Evolutionary conservation across 1,284 basidiomycete genomes (phyloP).

Genomic region (Gymnopus androsaceus): DNA sequence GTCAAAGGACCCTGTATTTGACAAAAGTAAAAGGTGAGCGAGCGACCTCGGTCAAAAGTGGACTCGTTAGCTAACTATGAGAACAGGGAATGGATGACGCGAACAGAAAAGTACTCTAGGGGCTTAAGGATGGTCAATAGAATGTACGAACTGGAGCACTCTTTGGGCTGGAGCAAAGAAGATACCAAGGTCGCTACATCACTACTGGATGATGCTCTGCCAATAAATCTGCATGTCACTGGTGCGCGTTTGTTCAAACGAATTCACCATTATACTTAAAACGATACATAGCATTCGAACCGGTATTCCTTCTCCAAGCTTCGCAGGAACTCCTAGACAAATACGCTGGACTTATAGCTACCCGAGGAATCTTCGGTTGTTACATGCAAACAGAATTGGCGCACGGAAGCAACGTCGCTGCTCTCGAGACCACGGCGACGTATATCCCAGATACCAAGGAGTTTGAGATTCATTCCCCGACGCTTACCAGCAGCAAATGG

Average conservation of each 20-base stretch:
- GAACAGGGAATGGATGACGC: conserved; percentile 51
- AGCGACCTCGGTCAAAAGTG: neutral
- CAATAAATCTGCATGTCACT: neutral
- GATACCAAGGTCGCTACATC: conserved; percentile 47
- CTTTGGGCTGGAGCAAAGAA: conserved; percentile 52
- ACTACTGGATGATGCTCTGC: conserved; percentile 24
- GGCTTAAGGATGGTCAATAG: conserved; percentile 55
- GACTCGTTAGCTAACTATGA: neutral
- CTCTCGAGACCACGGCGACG: conserved; percentile 79
- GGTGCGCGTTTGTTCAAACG: neutral
- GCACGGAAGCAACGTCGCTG: conserved; percentile 73
- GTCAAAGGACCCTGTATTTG: conserved; percentile 60
- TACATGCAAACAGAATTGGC: conserved; percentile 78
- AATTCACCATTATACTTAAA: neutral
- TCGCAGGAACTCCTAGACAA: conserved; percentile 49
- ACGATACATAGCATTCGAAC: conserved; percentile 57
- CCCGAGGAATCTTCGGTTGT: conserved; percentile 66
- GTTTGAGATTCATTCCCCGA: conserved; percentile 79
- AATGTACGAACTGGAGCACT: conserved; percentile 56
- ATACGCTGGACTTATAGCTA: conserved; percentile 50
- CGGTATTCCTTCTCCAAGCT: conserved; percentile 64
- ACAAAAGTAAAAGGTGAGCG: conserved; percentile 60
- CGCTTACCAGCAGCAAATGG: conserved; percentile 80
- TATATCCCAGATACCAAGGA: conserved; percentile 68
- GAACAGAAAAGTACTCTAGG: conserved; percentile 51